A percentile compares a stretch with the other conserved stretches of the same genome.
Evolutionary conservation across 2,329 filamentous ascomycete species (phyloP).

Genomic region (Aspergillaceae sp.): DNA sequence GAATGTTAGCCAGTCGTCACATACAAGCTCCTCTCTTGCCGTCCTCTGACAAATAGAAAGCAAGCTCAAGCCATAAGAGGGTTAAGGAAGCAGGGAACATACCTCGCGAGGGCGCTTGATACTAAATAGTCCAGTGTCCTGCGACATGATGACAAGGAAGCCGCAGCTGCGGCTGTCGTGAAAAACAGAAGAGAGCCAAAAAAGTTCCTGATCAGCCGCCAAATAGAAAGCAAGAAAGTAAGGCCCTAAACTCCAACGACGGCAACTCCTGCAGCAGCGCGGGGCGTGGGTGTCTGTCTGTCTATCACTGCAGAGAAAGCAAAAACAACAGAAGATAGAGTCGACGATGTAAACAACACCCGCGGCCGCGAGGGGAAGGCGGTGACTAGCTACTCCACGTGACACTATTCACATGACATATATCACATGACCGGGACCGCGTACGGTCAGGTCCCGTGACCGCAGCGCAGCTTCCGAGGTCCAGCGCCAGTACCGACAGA

Average conservation of each 20-base stretch:
- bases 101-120: conserved; percentile 88
- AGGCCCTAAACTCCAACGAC: conserved; percentile 2
- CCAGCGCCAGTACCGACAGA: conserved; percentile 19
- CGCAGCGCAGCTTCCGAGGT: conserved; percentile 27
- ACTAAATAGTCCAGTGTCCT: conserved; percentile 81
- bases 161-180: conserved; percentile 18
- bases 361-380: conserved; percentile 18
- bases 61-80: background rate
- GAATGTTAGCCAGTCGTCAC: conserved; percentile 10
- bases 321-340: background rate
- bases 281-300: conserved; percentile 6
- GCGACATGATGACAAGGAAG: conserved; percentile 57
- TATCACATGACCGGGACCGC: conserved; percentile 19
- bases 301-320: conserved; percentile 1
- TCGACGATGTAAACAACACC: conserved; percentile 30
- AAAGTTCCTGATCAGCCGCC: background rate
- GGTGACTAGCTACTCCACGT: conserved; percentile 11
- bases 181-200: background rate
- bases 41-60: too few species aligned
- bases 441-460: conserved; percentile 1
- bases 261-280: conserved; percentile 10
- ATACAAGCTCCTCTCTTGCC: background rate
- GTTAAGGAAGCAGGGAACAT: conserved; percentile 23
- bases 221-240: background rate
- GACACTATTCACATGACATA: background rate